Evolutionary conservation across 2,329 filamentous ascomycete species (phyloP), one percentile per base, ranked within the genome.

Genomic region (Ophiobolus disseminans): DNA sequence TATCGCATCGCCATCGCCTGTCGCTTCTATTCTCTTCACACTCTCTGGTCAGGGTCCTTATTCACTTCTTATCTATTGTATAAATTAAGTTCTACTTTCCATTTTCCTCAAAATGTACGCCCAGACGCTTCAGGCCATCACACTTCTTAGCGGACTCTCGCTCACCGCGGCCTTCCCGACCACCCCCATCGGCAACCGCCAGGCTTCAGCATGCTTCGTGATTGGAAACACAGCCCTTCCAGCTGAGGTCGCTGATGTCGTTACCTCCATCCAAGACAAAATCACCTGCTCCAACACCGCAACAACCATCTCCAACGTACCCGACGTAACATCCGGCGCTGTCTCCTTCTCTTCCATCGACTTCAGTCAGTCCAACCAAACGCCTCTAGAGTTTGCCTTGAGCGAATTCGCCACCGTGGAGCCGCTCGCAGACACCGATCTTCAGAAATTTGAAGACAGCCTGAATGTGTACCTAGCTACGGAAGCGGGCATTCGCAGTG

Each of bases 401-500:
- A 60, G 69, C 34, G 69, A 72, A 36, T 86, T 86, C 66, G 77
- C 78, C 10, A 84, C 83, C 13, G 73, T 76, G 0, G 65, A 72
- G 2, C 77, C 79, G 0, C 74, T 85, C 10, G 78, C 80, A 5
- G 55, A 63, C 53, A 78, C 76, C 32, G 73, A 85, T 60, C 75
- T 86, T 11, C 65, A 72, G 4, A 68, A 69, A 16, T 84, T 85
- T 71, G 75, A 83, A 64, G 73, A 82, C 59, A 63, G 76, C 53
- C 75, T 85, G 34, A 78, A 84, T 62, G 78, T 79, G 8, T 86
- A 86, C 60, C 69, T 81, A 3, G 83, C 83, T 0, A 86, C 83
- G 4, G 83, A 86, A 68, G 82, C 80, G 1, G 83, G 81, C 1
- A 73, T 86, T 39, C 75, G 83, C 16, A 81, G 78, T 17, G 77